phyloP scores from a whole-genome alignment of 1,284 basidiomycete genomes.

The Boletus hoseneyae region DNA sequence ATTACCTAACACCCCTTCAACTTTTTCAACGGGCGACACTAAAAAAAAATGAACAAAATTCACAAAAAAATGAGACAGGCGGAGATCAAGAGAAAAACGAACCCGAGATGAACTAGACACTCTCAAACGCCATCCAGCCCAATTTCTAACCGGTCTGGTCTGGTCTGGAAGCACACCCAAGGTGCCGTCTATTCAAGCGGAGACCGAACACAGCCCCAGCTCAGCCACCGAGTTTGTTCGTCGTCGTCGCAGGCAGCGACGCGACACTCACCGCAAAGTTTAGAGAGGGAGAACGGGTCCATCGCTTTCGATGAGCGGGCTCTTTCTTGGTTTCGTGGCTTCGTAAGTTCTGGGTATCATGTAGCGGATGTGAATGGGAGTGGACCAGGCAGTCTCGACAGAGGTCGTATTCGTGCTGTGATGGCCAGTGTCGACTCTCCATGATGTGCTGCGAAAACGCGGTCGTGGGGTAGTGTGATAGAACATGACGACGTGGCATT shows the following conservation, averaged over 20 bases:
- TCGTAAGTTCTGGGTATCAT: too few species aligned
- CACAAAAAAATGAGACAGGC: background rate
- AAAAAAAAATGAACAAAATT: background rate
- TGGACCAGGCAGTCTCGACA: background rate
- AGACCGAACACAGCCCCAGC: slow-evolving; percentile 7
- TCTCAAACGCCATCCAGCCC: background rate
- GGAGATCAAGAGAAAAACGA: background rate
- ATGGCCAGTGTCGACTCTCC: background rate
- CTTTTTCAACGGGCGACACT: slow-evolving; percentile 29
- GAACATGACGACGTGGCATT: slow-evolving; percentile 19
- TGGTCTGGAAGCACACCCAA: background rate
- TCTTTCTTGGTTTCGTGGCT: background rate
- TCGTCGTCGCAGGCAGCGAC: slow-evolving; percentile 8
- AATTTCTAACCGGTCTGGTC: slow-evolving; percentile 18
- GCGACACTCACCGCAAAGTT: background rate
- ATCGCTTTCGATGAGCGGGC: background rate
- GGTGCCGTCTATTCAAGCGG: slow-evolving; percentile 17
- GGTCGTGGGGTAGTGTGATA: slow-evolving; percentile 17
- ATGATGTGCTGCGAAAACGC: background rate
- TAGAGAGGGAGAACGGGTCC: background rate
- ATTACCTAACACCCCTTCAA: slow-evolving; percentile 25
- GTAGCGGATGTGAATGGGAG: background rate
- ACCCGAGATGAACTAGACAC: background rate
- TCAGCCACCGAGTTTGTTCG: slow-evolving; percentile 8
- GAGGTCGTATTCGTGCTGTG: background rate